Percentiles rank a stretch among this genome's conserved stretches.
These are phyloP conservation scores for Aschersonia sp. DNA, from an alignment of 2,329 filamentous ascomycete species.

Conservation along the genomic window DNA sequence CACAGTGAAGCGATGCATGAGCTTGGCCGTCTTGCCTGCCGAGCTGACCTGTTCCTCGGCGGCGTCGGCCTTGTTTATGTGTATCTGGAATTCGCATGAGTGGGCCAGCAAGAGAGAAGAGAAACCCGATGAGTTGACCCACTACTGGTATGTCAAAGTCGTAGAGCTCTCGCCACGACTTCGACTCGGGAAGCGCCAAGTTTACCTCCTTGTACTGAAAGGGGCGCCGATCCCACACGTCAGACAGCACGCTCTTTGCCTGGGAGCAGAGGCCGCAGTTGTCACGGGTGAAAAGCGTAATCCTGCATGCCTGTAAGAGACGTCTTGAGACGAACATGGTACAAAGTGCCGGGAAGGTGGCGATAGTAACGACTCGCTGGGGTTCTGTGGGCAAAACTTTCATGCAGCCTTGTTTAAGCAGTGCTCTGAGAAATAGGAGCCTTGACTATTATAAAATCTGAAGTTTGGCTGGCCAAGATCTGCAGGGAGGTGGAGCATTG, in stretches of 20 bases:
- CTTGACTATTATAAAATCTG: no score
- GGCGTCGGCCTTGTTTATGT: slow-evolving; percentile 42
- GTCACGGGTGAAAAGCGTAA: slow-evolving; percentile 62
- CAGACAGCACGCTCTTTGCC: slow-evolving; percentile 52
- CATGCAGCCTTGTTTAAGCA: no score
- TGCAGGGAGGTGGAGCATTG: no score
- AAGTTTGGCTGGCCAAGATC: no score
- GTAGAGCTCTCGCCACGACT: slow-evolving; percentile 58
- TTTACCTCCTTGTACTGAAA: slow-evolving; percentile 60
- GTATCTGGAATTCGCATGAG: slow-evolving; percentile 28
- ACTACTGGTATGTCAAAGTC: slow-evolving; percentile 76
- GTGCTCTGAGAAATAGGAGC: no score
- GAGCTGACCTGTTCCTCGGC: slow-evolving; percentile 37
- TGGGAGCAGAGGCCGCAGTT: slow-evolving; percentile 58
- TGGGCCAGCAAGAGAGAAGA: no score
- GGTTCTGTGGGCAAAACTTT: no score
- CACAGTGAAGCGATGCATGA: slow-evolving; percentile 65
- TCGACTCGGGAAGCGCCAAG: slow-evolving; percentile 47
- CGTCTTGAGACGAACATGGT: slow-evolving; percentile 36
- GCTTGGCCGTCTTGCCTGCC: slow-evolving; percentile 46
- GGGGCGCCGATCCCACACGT: slow-evolving; percentile 50
- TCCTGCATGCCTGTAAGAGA: slow-evolving; percentile 41
- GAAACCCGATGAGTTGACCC: slow-evolving; percentile 10
- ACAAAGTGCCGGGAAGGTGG: not conserved
- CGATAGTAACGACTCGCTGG: no score